Percentiles rank a stretch among this genome's conserved stretches.
phyloP scores from a whole-genome alignment of 2,329 filamentous ascomycete genomes.

The Botrytis paeoniae region DNA sequence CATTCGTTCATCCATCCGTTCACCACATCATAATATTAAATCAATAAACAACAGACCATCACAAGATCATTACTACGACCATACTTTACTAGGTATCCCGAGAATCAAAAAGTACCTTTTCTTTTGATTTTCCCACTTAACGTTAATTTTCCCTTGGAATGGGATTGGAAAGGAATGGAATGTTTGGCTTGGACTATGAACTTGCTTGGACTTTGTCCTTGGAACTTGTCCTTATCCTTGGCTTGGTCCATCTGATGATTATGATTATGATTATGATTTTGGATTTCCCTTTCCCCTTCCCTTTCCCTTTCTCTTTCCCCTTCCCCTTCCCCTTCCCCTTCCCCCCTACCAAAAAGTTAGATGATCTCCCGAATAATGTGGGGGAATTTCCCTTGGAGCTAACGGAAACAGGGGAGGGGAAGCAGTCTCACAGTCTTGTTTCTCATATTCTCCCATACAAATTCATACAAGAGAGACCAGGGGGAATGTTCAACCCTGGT shows the following conservation, averaged over 20 bases:
- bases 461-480: neutral
- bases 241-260: neutral
- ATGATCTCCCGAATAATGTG: slow-evolving; percentile 16
- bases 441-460: neutral
- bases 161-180: neutral
- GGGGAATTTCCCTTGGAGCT: neutral
- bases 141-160: neutral
- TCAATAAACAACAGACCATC: neutral
- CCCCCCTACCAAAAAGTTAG: neutral
- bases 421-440: too few species aligned
- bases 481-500: neutral
- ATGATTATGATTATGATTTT: too few species aligned
- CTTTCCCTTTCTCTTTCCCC: too few species aligned
- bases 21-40: neutral
- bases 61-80: neutral
- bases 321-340: too few species aligned
- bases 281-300: too few species aligned
- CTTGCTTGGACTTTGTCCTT: too few species aligned
- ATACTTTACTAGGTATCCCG: neutral
- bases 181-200: neutral
- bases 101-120: too few species aligned
- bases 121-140: neutral
- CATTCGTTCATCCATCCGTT: too few species aligned
- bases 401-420: neutral
- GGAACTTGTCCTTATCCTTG: too few species aligned